phyloP scores from a whole-genome alignment of 2,329 filamentous ascomycete species.

The Aspergillus candidus region DNA sequence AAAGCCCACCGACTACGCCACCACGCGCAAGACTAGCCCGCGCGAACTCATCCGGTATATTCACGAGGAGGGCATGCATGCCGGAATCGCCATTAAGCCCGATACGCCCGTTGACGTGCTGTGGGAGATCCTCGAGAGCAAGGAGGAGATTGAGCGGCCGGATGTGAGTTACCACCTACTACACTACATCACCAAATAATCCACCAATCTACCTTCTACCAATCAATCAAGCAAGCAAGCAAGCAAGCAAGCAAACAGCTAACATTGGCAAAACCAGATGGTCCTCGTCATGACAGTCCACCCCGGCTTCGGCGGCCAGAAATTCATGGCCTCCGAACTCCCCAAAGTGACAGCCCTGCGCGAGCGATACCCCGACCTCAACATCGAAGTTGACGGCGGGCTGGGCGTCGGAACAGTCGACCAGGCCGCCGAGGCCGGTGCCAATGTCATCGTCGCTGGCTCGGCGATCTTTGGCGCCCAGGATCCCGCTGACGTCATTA shows the following conservation, averaged over 20 bases:
- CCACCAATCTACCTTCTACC: background rate
- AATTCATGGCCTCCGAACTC: slow-evolving; percentile 94
- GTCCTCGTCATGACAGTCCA: slow-evolving; percentile 97
- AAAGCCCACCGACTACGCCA: slow-evolving; percentile 62
- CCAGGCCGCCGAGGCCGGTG: slow-evolving; percentile 87
- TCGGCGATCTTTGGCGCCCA: slow-evolving; percentile 92
- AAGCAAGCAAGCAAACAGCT: background rate
- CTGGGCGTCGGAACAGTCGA: slow-evolving; percentile 84
- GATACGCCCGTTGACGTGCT: slow-evolving; percentile 84
- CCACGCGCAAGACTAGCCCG: slow-evolving; percentile 66
- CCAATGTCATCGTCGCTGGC: slow-evolving; percentile 96
- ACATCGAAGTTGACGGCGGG: slow-evolving; percentile 96
- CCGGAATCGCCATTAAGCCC: slow-evolving; percentile 93
- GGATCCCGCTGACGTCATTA: slow-evolving; percentile 80
- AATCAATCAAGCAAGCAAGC: background rate
- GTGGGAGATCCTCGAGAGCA: slow-evolving; percentile 77
- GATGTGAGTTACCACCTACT: slow-evolving; percentile 60
- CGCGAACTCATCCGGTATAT: slow-evolving; percentile 85
- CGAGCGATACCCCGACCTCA: slow-evolving; percentile 77
- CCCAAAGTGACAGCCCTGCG: slow-evolving; percentile 86
- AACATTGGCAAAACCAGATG: slow-evolving; percentile 59
- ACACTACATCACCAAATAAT: background rate
- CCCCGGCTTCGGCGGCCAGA: slow-evolving; percentile 94
- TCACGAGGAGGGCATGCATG: slow-evolving; percentile 78
- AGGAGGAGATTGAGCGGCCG: slow-evolving; percentile 67